Conservation (phyloP, 2,329 filamentous ascomycete species). For the Fusarium coicis region DNA sequence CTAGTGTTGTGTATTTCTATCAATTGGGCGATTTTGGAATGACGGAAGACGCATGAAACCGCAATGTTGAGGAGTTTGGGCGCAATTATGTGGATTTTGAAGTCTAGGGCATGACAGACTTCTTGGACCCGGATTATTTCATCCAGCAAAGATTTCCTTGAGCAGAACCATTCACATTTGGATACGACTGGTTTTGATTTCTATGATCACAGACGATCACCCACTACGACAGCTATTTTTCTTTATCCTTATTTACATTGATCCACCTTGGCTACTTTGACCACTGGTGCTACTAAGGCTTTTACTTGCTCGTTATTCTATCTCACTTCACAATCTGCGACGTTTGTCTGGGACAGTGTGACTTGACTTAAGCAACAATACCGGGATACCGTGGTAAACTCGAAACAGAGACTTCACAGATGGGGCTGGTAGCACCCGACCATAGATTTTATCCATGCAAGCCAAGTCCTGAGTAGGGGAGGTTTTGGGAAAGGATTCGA, state of each 20-base stretch:
- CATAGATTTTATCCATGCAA: background rate
- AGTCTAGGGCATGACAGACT: constrained; percentile 4
- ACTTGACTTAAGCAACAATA: background rate
- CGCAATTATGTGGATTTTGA: constrained; percentile 19
- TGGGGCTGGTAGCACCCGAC: background rate
- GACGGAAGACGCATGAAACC: constrained; percentile 35
- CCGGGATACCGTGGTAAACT: background rate
- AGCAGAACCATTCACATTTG: constrained; percentile 11
- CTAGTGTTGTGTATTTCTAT: constrained; percentile 42
- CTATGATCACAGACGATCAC: constrained; percentile 25
- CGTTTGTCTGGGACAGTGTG: background rate
- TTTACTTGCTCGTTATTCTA: background rate
- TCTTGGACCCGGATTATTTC: constrained; percentile 16
- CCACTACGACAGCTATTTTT: constrained; percentile 20
- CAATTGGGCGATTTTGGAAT: constrained; percentile 17
- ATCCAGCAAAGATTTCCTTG: constrained; percentile 19
- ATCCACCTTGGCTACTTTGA: constrained; percentile 8
- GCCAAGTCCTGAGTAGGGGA: background rate
- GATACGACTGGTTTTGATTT: constrained; percentile 10
- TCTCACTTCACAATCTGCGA: background rate
- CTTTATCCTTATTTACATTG: constrained; percentile 18
- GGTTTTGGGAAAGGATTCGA: background rate
- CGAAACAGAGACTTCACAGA: background rate
- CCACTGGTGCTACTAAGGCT: background rate
- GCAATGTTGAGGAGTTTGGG: constrained; percentile 43